A percentile compares a stretch with the other conserved stretches of the same genome.
phyloP scores from a whole-genome alignment of 441 rosid genomes.

The Geranium incanum region DNA sequence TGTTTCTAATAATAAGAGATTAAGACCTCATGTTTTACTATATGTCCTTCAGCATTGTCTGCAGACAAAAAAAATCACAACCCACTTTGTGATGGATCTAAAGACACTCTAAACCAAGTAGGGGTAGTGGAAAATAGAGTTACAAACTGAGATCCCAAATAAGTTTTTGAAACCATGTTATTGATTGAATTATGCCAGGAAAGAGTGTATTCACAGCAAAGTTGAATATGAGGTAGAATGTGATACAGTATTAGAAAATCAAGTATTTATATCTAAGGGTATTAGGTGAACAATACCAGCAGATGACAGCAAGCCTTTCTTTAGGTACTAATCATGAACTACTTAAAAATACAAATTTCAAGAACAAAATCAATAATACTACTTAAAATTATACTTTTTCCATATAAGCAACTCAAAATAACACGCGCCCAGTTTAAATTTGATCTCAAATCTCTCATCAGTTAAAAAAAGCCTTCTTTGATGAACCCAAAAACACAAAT shows the following conservation, averaged over 20 bases:
- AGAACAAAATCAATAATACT: too few relatives aligned
- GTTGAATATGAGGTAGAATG: background rate
- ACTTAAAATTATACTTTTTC: background rate
- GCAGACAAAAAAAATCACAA: background rate
- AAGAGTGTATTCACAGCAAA: background rate
- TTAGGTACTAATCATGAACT: background rate
- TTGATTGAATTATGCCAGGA: background rate
- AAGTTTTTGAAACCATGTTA: background rate
- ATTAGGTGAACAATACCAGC: background rate
- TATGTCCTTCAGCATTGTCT: background rate
- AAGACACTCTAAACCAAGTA: background rate
- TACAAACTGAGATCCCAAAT: background rate
- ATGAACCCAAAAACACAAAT: background rate
- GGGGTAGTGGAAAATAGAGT: background rate
- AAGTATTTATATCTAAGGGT: background rate
- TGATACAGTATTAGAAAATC: background rate
- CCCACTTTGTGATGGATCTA: background rate
- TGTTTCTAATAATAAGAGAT: background rate
- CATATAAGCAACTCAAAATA: background rate
- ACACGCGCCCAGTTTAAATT: background rate
- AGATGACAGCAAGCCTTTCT: background rate
- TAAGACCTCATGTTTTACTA: background rate
- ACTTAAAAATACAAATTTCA: background rate
- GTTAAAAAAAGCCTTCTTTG: background rate
- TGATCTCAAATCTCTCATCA: background rate